Evolutionary conservation across 2,329 filamentous ascomycete genomes (phyloP).

Genomic region (Escovopsis sp.): DNA sequence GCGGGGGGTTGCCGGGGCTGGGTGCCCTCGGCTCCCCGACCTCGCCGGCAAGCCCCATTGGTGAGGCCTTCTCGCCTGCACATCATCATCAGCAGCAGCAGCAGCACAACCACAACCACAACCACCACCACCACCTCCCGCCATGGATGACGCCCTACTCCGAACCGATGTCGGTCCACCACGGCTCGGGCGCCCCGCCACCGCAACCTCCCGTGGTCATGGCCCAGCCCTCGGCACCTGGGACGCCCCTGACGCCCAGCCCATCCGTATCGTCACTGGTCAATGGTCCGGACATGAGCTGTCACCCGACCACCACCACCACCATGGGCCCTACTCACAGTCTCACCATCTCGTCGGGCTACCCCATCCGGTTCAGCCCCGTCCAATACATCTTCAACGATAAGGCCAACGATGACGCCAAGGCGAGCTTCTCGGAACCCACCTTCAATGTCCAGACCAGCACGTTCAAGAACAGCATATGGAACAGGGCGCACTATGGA

Average conservation of each 20-base stretch:
- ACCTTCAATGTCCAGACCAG: conserved; percentile 34
- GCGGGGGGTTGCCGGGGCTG: conserved; percentile 11
- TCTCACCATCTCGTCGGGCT: conserved; percentile 8
- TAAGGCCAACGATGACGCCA: conserved; percentile 33
- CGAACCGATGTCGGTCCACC: conserved; percentile 11
- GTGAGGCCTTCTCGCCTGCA: conserved; percentile 18
- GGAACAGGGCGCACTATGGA: conserved; percentile 52
- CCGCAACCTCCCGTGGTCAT: conserved; percentile 18
- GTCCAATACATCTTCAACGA: conserved; percentile 14
- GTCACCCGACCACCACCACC: background rate
- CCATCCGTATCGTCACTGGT: conserved; percentile 1
- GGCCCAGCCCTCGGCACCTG: conserved; percentile 17
- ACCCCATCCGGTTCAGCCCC: conserved; percentile 35
- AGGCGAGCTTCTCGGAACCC: conserved; percentile 29
- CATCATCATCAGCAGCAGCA: conserved; percentile 9
- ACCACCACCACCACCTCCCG: conserved; percentile 11
- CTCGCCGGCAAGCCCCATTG: conserved; percentile 10
- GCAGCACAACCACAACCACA: conserved; percentile 13
- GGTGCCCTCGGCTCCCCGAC: conserved; percentile 20
- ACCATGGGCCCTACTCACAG: conserved; percentile 5
- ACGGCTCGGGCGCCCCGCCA: conserved; percentile 9
- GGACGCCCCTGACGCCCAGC: conserved; percentile 7
- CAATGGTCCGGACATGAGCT: too few relatives aligned
- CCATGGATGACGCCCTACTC: conserved; percentile 22
- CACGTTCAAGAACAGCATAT: conserved; percentile 52